Conservation (phyloP, 2,329 filamentous ascomycete genomes). For the Cladosporium sp. region DNA sequence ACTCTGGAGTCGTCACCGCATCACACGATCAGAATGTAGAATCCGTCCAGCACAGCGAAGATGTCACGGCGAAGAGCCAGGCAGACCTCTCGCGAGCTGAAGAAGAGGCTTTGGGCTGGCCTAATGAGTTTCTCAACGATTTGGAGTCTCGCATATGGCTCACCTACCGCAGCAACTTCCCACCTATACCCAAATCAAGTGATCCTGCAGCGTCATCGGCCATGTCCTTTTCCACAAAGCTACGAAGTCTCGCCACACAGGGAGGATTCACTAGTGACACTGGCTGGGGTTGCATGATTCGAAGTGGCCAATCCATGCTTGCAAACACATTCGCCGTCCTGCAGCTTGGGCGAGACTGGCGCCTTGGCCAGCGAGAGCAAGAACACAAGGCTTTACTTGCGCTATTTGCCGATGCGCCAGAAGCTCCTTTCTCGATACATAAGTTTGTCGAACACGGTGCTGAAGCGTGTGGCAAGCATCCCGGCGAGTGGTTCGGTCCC, state of each 20-base stretch:
- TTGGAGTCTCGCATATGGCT: slow-evolving; percentile 94
- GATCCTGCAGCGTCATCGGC: slow-evolving; percentile 66
- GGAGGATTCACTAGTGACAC: slow-evolving; percentile 86
- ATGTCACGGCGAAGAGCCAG: slow-evolving; percentile 25
- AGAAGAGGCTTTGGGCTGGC: slow-evolving; percentile 62
- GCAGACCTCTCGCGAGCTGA: slow-evolving; percentile 27
- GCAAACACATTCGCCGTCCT: slow-evolving; percentile 77
- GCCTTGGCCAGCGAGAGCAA: slow-evolving; percentile 56
- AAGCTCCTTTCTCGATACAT: slow-evolving; percentile 89
- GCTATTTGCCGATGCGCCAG: slow-evolving; percentile 80
- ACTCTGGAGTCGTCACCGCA: slow-evolving; percentile 26
- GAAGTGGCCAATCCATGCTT: slow-evolving; percentile 87
- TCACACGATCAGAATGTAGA: background rate
- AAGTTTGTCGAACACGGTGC: slow-evolving; percentile 89
- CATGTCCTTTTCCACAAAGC: slow-evolving; percentile 77
- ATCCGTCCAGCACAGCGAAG: slow-evolving; percentile 18
- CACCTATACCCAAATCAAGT: slow-evolving; percentile 71
- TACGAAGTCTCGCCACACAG: slow-evolving; percentile 76
- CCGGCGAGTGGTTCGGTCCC: slow-evolving; percentile 98
- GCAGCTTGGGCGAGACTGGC: slow-evolving; percentile 80
- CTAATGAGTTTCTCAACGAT: slow-evolving; percentile 78
- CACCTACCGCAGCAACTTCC: slow-evolving; percentile 88
- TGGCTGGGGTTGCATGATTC: slow-evolving; percentile 98
- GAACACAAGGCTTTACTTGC: slow-evolving; percentile 67
- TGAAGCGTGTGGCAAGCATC: slow-evolving; percentile 82